A percentile compares a stretch with the other conserved stretches of the same genome.
phyloP scores from a whole-genome alignment of 2,329 filamentous ascomycete genomes.

The Pseudogymnoascus sp. region DNA sequence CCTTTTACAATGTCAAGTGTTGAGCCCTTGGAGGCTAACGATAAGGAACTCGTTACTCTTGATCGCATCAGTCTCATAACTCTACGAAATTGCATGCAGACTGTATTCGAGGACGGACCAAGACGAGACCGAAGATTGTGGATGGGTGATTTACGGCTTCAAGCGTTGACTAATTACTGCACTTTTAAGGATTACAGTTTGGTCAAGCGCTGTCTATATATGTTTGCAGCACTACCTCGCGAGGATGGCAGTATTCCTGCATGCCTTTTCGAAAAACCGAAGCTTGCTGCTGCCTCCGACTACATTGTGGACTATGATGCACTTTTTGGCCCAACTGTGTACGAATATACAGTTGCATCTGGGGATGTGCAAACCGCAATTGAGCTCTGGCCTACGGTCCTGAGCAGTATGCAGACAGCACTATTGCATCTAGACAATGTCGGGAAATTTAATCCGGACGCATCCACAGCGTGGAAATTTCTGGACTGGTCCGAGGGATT shows the following conservation, averaged over 20 bases:
- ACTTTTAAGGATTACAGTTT: slow-evolving; percentile 30
- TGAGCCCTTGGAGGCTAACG: slow-evolving; percentile 12
- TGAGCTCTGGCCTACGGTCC: slow-evolving; percentile 27
- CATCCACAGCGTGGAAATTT: slow-evolving; percentile 26
- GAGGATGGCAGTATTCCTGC: slow-evolving; percentile 29
- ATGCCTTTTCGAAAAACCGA: slow-evolving; percentile 30
- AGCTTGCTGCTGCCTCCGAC: slow-evolving; percentile 25
- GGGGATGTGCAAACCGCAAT: slow-evolving; percentile 25
- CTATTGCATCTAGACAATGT: slow-evolving; percentile 22
- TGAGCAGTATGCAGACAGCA: slow-evolving; percentile 25
- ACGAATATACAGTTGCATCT: slow-evolving; percentile 29
- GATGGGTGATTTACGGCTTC: slow-evolving; percentile 31
- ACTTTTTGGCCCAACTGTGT: slow-evolving; percentile 28
- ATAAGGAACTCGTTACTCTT: slow-evolving; percentile 22
- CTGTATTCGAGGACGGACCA: slow-evolving; percentile 33
- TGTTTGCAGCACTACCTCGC: slow-evolving; percentile 29
- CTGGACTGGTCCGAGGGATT: slow-evolving; percentile 27
- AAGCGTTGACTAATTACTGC: slow-evolving; percentile 31
- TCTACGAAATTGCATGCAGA: slow-evolving; percentile 33
- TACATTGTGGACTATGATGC: slow-evolving; percentile 33
- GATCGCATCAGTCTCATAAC: slow-evolving; percentile 29
- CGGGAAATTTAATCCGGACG: slow-evolving; percentile 18
- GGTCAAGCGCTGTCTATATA: slow-evolving; percentile 31
- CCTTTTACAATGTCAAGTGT: slow-evolving; percentile 15
- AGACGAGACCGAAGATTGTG: slow-evolving; percentile 32